A percentile compares a stretch with the other conserved stretches of the same genome.
phyloP scores from a whole-genome alignment of 495 filamentous ascomycete species.

The Sporormia fimetaria region DNA sequence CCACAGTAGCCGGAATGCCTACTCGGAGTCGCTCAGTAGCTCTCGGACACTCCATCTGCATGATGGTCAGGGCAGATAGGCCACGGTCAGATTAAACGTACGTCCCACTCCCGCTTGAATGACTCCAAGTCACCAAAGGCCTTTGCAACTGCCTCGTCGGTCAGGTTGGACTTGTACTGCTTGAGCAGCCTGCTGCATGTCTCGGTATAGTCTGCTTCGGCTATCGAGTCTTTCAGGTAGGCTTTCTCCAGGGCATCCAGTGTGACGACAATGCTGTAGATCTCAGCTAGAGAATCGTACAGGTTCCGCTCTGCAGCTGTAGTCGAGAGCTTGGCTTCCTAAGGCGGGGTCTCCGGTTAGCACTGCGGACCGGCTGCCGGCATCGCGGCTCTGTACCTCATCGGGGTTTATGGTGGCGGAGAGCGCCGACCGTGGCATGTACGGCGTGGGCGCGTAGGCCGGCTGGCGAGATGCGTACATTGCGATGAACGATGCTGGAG shows the following conservation, averaged over 20 bases:
- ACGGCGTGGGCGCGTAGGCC: conserved; percentile 80
- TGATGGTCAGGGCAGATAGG: not conserved
- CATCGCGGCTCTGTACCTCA: conserved; percentile 46
- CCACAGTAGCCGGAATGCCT: conserved; percentile 62
- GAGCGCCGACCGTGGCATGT: conserved; percentile 64
- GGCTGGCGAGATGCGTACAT: conserved; percentile 40
- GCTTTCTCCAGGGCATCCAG: conserved; percentile 93
- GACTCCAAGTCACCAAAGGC: conserved; percentile 81
- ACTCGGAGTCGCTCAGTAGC: conserved; percentile 87
- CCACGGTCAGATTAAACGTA: conserved; percentile 36
- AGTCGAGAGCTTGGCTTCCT: conserved; percentile 88
- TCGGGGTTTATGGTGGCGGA: conserved; percentile 87
- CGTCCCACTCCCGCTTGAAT: conserved; percentile 90
- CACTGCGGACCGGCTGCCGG: not conserved
- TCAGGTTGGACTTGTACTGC: conserved; percentile 90
- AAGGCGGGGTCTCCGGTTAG: not conserved
- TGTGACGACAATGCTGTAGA: conserved; percentile 95
- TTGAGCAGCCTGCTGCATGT: conserved; percentile 86
- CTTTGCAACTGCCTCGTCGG: conserved; percentile 69
- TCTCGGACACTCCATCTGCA: conserved; percentile 82
- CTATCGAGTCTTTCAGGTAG: conserved; percentile 89
- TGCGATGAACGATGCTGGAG: not conserved
- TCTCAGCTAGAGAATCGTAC: conserved; percentile 89
- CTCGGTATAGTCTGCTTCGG: conserved; percentile 85
- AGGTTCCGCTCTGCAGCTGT: conserved; percentile 81